Base-by-base conservation (phyloP, 768 basidiomycete species). In the Tulasnella sp. region DNA sequence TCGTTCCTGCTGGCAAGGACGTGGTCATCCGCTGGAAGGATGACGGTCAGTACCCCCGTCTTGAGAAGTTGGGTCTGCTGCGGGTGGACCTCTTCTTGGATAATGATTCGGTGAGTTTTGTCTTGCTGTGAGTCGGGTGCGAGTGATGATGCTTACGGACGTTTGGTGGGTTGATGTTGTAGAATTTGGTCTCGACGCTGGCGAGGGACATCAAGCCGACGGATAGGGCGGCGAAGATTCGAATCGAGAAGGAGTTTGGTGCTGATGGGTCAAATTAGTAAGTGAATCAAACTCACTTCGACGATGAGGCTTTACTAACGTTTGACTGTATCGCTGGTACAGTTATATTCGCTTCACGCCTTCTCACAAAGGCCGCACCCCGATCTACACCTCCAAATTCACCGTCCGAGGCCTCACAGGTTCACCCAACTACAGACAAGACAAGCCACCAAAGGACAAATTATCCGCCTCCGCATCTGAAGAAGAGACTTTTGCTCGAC, bases 291-390 rank as follows among this genome's bases (percentile, higher is more conserved):
- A 12, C n/a, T n/a, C 42, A 36, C 9, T 2, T 37, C 12, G 7
- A 12, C 29, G 22, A 17, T 40, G 16, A 26, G 35, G 19, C 3
- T n/a, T 34, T 17, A 11, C 26, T 59, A 5, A 59, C 63, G 2
- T 22, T 35, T 16, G 2, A 26, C 7, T 65, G 3, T 36, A 3
- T 9, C 7, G 1, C 12, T 14, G n/a, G 0, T 4, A 65, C 8
- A 65, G 64, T 37, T 65, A 65, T 34, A 65, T 65, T 36, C 64
- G 64, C 19, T 65, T 65, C 64, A 65, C 64, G 26, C 64, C 64
- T 4, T 8, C 64, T 36, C 19, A 65, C 11, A 29, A 65, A 9
- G 17, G 35, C 19, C 35, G 34, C 35, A 40, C 64, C 5, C 64
- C 64, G 35, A 65, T 65, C 4, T 65, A 65, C 35, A 65, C 64